A percentile compares a stretch with the other conserved stretches of the same genome.
Evolutionary conservation across 192 early-diverging fungal genomes (phyloP).

Genomic region (Dissophora globulifera): DNA sequence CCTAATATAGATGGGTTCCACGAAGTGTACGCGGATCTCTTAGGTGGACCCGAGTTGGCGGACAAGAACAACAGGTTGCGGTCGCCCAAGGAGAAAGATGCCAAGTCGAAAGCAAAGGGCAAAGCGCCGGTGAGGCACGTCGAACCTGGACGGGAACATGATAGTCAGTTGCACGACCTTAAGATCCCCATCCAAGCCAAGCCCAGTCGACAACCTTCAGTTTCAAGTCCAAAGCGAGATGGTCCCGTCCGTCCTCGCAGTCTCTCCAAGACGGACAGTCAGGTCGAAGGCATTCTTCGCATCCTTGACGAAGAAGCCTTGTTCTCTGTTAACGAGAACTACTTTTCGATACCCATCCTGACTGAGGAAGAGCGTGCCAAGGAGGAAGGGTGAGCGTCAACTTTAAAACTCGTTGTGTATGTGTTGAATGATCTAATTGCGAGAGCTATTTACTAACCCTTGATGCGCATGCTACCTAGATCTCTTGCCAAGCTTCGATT

Average conservation of each 20-base stretch:
- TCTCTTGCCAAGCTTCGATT: slow-evolving; percentile 55
- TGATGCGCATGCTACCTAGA: not conserved
- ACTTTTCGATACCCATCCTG: slow-evolving; percentile 56
- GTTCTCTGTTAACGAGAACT: slow-evolving; percentile 57
- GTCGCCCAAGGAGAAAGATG: not conserved
- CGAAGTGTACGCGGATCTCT: slow-evolving; percentile 43
- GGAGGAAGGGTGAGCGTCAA: slow-evolving; percentile 39
- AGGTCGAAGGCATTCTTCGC: slow-evolving; percentile 54
- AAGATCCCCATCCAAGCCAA: not conserved
- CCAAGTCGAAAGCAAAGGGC: slow-evolving; percentile 11
- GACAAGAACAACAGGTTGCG: not conserved
- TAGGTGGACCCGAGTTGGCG: not conserved
- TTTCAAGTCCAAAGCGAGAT: slow-evolving; percentile 16
- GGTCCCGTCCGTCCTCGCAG: not conserved
- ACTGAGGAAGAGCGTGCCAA: slow-evolving; percentile 40
- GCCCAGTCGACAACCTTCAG: not conserved
- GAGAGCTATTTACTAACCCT: not conserved
- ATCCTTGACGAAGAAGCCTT: slow-evolving; percentile 40
- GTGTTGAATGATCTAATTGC: too few species aligned
- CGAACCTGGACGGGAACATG: not conserved
- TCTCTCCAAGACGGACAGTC: slow-evolving; percentile 8
- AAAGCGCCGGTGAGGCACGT: not conserved
- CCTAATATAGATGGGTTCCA: slow-evolving; percentile 44
- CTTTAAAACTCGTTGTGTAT: too few species aligned
- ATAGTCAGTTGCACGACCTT: not conserved